Evolutionary conservation across 306 rosid species (phyloP).

Genomic region (Ziziphus jujuba): DNA sequence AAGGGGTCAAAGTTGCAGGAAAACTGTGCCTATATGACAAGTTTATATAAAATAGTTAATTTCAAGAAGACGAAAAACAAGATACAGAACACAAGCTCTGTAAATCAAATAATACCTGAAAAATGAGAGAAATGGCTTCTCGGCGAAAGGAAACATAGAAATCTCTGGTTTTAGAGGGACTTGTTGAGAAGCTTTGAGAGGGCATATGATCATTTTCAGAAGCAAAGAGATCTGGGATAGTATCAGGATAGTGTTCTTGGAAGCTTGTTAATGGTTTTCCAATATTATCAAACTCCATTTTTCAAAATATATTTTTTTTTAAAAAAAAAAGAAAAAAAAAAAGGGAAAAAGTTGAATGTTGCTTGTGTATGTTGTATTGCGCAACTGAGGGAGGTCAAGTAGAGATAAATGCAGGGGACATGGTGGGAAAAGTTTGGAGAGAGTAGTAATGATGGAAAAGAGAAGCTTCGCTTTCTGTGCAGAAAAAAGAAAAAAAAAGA

Average conservation of each 20-base stretch:
- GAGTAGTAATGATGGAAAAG: slow-evolving; percentile 47
- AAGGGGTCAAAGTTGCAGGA: slow-evolving; percentile 55
- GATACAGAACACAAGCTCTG: not conserved
- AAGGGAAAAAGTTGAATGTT: not conserved
- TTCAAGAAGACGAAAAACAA: slow-evolving; percentile 3
- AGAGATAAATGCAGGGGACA: slow-evolving; percentile 15
- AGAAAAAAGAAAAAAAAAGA: no score
- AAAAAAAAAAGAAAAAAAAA: not conserved
- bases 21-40: slow-evolving; percentile 35
- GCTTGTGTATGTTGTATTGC: not conserved
- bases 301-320: not conserved
- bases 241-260: slow-evolving; percentile 34
- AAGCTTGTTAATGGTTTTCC: slow-evolving; percentile 49
- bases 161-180: no score
- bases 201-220: slow-evolving; percentile 62
- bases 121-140: slow-evolving; percentile 54
- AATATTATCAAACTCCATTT: slow-evolving; percentile 68
- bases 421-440: slow-evolving; percentile 37
- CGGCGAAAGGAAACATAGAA: slow-evolving; percentile 33
- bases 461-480: slow-evolving; percentile 70
- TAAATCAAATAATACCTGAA: slow-evolving; percentile 41
- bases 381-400: slow-evolving; percentile 31
- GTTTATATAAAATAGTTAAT: not conserved
- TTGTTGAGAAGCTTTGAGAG: slow-evolving; percentile 30
- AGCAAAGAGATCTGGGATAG: slow-evolving; percentile 52